Evolutionary conservation across 2,329 filamentous ascomycete genomes (phyloP).

Genomic region (Scedosporium boydii): DNA sequence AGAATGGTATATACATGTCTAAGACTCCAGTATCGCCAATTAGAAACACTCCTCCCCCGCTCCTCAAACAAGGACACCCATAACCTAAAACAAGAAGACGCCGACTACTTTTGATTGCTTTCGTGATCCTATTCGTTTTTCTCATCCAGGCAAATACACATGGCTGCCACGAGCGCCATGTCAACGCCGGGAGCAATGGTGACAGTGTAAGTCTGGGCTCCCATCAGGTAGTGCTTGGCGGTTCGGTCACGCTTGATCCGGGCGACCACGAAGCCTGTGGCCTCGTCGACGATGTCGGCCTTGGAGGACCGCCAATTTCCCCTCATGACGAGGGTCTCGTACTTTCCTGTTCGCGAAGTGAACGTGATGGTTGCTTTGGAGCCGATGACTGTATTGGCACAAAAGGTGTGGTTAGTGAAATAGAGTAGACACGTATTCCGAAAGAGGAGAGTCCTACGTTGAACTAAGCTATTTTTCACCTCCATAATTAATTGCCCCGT

Average conservation of each 20-base stretch:
- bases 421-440: not conserved
- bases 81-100: not conserved
- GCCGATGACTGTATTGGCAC: conserved; percentile 30
- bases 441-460: conserved; percentile 24
- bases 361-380: conserved; percentile 50
- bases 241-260: conserved; percentile 50
- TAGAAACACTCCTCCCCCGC: not conserved
- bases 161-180: conserved; percentile 52
- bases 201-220: conserved; percentile 57
- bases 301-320: conserved; percentile 50
- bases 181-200: conserved; percentile 56
- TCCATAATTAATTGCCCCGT: conserved; percentile 38
- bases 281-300: conserved; percentile 47
- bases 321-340: conserved; percentile 43
- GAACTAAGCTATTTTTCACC: conserved; percentile 41
- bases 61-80: not conserved
- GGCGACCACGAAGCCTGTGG: conserved; percentile 41
- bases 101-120: not conserved
- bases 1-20: too few relatives aligned
- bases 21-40: too few relatives aligned
- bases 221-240: conserved; percentile 45
- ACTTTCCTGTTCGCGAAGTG: conserved; percentile 33
- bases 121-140: conserved; percentile 30
- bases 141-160: conserved; percentile 62
- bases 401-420: not conserved